Evolutionary conservation across 495 filamentous ascomycete genomes (phyloP), one percentile per base, ranked within the genome.

Genomic region (Tuber borchii): DNA sequence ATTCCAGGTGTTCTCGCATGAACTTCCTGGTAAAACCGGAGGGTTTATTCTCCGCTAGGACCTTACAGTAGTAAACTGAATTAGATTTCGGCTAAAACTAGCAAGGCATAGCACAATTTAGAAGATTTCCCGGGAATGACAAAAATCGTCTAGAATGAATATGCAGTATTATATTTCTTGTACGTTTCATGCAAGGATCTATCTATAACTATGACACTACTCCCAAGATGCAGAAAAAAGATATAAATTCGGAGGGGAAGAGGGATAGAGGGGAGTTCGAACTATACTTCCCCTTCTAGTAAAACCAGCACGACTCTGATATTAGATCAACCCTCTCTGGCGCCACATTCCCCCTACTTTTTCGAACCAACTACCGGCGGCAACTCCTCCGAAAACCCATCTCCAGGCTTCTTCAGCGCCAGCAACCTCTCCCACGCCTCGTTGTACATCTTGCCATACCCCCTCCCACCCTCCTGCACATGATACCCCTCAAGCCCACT

Each of bases 381-480:
- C 2, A 61, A 31, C 56, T 61, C 56, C 56, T 61, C 56, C n/a
- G 56, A 61, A 16, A 61, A 61, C 26, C 56, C 56, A 16, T 61
- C 56, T 1, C 56, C 26, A 31, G 56, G 56, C n/a, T 26, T 31
- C 56, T 61, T 61, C 12, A n/a, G 56, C 56, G 56, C 56, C 56
- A 61, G 10, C 56, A 61, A 6, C n/a, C 56, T 61, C 26, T 61
- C 56, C 56, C 56, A 61, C n/a, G 56, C 56, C 4, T 61, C n/a
- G 12, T 61, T n/a, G n/a, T 61, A 61, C 56, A 61, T 61, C 56
- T 61, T 61, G 12, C n/a, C 56, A 61, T 61, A 61, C 26, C 51
- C 51, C 51, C 10, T 56, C 22, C 51, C n/a, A 12, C n/a, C 22
- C 51, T 56, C 22, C 51, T n/a, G 51, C 51, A 26, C n/a, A 14